These are phyloP conservation scores for Epicoccum sorghinum DNA, from an alignment of 2,329 filamentous ascomycete genomes.

Conservation along the genomic window DNA sequence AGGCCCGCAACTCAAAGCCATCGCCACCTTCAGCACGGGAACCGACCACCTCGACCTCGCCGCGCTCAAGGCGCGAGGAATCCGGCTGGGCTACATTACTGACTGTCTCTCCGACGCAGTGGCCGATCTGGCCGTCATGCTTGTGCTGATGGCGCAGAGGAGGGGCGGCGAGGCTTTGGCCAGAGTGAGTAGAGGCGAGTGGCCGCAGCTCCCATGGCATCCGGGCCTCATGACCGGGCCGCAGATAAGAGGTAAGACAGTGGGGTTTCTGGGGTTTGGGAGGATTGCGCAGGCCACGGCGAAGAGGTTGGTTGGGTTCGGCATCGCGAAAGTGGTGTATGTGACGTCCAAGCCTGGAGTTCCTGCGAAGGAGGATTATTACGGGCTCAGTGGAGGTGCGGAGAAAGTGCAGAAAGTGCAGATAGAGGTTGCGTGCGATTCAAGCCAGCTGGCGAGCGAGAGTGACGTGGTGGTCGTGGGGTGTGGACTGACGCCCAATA, in stretches of 20 bases:
- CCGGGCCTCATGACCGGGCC: slow-evolving; percentile 40
- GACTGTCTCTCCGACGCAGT: slow-evolving; percentile 41
- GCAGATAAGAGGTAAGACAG: slow-evolving; percentile 29
- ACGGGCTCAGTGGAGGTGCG: slow-evolving; percentile 18
- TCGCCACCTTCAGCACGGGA: slow-evolving; percentile 42
- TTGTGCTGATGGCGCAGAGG: slow-evolving; percentile 41
- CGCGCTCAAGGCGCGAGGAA: slow-evolving; percentile 32
- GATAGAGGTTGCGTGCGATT: slow-evolving; percentile 26
- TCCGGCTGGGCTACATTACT: slow-evolving; percentile 40
- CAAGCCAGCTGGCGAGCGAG: slow-evolving; percentile 34
- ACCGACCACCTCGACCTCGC: slow-evolving; percentile 37
- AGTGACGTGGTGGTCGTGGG: slow-evolving; percentile 41
- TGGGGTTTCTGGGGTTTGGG: slow-evolving; percentile 41
- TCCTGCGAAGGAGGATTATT: slow-evolving; percentile 32
- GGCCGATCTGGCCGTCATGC: slow-evolving; percentile 39
- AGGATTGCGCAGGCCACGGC: slow-evolving; percentile 37
- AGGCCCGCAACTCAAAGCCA: slow-evolving; percentile 30
- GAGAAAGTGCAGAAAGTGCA: slow-evolving; percentile 12
- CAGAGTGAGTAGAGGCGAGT: slow-evolving; percentile 33
- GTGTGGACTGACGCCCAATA: slow-evolving; percentile 34
- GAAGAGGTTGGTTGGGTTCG: slow-evolving; percentile 35
- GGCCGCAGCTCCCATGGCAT: slow-evolving; percentile 41
- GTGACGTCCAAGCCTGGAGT: slow-evolving; percentile 35
- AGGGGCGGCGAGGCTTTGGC: slow-evolving; percentile 35
- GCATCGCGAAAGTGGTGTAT: slow-evolving; percentile 33